Evolutionary conservation across 768 basidiomycete genomes (phyloP), one percentile per base, ranked within the genome.

Genomic region (Lactarius akahatsu): DNA sequence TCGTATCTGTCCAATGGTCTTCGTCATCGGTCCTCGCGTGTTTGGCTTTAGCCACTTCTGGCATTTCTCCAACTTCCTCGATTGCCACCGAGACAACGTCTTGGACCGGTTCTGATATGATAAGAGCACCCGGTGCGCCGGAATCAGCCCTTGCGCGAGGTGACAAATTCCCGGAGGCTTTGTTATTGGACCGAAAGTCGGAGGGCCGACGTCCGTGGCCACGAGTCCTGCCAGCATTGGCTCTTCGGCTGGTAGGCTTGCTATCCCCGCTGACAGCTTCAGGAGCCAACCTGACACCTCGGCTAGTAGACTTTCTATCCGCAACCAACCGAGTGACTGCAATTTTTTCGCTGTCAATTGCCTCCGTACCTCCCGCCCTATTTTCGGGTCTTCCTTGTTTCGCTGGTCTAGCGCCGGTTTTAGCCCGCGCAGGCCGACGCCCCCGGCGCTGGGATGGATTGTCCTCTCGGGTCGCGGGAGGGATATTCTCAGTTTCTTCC

Each of bases 401-500:
- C 2, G 41, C 50, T 4, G 50, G 62, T 45, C 52, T 28, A 28
- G 20, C 43, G 1, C 41, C 26, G 15, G n/a, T 54, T 45, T 55
- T 55, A 11, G 11, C 62, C 34, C n/a, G 58, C 32, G 50, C 38
- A 10, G 34, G n/a, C 15, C 41, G 13, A 59, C 50, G 62, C 9
- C 20, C 50, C 16, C 57, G 66, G 18, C 61, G 61, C 1, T 57
- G 61, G 23, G 57, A n/a, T 6, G n/a, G 11, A 9, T n/a, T 40
- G 43, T 50, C 57, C 57, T 62, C 45, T 62, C n/a, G 61, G 26
- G 20, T n/a, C 18, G 50, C 5, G 10, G 41, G 50, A n/a, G 66
- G 62, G 3, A 54, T 8, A 23, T 67, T 67, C 38, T 67, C 66
- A 6, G 18, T 47, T 18, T 45, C 66, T 18, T 58, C 61, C 26